Base-by-base conservation (phyloP, 257 asterid species). In the Avicennia marina region DNA sequence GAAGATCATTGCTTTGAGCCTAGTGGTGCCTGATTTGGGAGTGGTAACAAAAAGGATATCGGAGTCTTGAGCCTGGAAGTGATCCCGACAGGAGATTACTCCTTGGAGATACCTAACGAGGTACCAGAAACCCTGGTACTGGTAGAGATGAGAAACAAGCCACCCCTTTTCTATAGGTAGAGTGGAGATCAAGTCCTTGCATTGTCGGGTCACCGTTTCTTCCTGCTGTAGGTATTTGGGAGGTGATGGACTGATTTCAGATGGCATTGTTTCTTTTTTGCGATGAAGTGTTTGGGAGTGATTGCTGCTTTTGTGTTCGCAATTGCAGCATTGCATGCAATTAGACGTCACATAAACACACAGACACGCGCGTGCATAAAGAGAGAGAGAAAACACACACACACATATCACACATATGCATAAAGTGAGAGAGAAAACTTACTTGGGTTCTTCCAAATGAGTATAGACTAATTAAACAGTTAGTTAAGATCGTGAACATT, bases 1-100 rank as follows among this genome's bases (percentile, higher is more conserved):
- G 46, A 72, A 81, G 4, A 67, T 12, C 59, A 81, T 47, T 1
- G 88, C 76, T 43, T 78, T 78, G 39, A 81, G 71, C 88, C 85
- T 74, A 0, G 85, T 78, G 9, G 88, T 77, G 58, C 79, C 80
- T 9, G 83, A 83, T 60, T 83, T 83, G 7, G 91, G 85, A 17
- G 67, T 34, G 45, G 87, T 67, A 10, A 67, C 79, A 10, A 83
- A 79, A 6, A 83, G 43, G 31, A 80, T 13, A 48, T 83, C 87
- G 20, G 55, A 32, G 1, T 31, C 15, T 62, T 59, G 71, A 16
- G 58, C 61, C 3, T 47, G 58, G 56, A 83, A 83, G 53, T 71
- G 66, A 7, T 66, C 56, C 10, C 71, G 83, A 51, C 63, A 75
- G 6, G 77, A 11, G 41, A 80, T 27, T 0, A 69, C 50, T 7